phyloP scores from a whole-genome alignment of 2,329 filamentous ascomycete species.

The Colletotrichum tropicicola region DNA sequence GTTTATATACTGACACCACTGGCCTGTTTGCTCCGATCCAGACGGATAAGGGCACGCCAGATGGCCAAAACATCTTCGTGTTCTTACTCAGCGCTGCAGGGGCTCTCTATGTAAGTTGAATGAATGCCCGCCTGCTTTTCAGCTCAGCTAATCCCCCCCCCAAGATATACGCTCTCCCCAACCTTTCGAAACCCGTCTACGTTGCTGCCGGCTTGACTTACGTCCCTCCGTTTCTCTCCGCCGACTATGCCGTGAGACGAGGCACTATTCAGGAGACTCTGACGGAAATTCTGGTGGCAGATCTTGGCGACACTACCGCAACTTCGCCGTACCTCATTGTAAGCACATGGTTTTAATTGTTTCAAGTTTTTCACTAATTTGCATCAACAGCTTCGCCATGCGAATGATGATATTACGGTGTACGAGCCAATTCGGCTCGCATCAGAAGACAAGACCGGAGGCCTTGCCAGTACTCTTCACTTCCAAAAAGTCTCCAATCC shows the following conservation, averaged over 20 bases:
- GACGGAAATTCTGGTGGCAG: constrained; percentile 82
- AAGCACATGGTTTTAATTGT: constrained; percentile 42
- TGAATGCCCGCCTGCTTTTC: background rate
- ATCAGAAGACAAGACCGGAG: constrained; percentile 42
- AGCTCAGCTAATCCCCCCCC: constrained; percentile 1
- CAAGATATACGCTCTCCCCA: constrained; percentile 83
- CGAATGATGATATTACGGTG: constrained; percentile 83
- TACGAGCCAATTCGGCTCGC: constrained; percentile 80
- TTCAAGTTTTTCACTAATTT: background rate
- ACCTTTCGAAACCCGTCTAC: constrained; percentile 77
- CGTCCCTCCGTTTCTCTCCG: constrained; percentile 78
- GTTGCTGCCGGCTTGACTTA: constrained; percentile 80
- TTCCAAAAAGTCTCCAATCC: constrained; percentile 82
- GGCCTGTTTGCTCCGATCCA: constrained; percentile 60
- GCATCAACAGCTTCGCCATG: constrained; percentile 73
- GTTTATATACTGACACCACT: constrained; percentile 77
- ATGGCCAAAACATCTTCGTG: constrained; percentile 67
- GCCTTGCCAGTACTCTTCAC: constrained; percentile 67
- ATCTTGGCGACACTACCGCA: constrained; percentile 79
- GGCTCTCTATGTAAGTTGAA: constrained; percentile 75
- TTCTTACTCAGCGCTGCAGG: constrained; percentile 83
- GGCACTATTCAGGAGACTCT: constrained; percentile 77
- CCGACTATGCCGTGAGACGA: constrained; percentile 75
- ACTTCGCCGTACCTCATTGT: constrained; percentile 85
- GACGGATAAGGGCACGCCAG: constrained; percentile 48